Base-by-base conservation (phyloP, 352 stramenopile genomes). In the Peronosclerospora sorghi region DNA sequence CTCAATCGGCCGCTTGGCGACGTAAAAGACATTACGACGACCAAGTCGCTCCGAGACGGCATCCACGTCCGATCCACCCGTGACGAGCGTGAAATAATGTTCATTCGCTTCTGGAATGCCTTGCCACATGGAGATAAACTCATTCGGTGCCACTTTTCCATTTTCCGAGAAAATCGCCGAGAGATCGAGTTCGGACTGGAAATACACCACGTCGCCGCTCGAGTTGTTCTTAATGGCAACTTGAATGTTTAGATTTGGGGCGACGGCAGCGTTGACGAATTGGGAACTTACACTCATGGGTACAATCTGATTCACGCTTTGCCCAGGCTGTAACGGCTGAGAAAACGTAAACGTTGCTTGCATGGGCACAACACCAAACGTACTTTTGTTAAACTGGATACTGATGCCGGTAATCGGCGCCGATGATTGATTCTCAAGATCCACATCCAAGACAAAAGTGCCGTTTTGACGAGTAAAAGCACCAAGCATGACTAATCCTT, bases 361-460 rank as follows among this genome's bases (percentile, higher is more conserved):
- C 56, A 87, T 73, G 5, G 94, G 94, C 35, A 89, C 86, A 10
- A 98, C 75, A 27, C 94, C 93, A 62, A 98, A 98, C 21, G 90
- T 94, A 59, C 94, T 97, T 73, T 98, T 98, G 76, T 98, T 98
- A 24, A 98, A 72, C 62, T 98, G 94, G 45, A 98, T 93, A 24
- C 93, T 94, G 21, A 98, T 64, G 8, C 76, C 72, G 1, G 58
- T 47, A 46, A 98, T 86, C 45, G 88, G 75, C 18, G 95, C 65
- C 18, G 84, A 56, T 15, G 80, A 85, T 51, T 91, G 87, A 62
- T 97, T 97, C 57, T 96, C 71, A 32, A 71, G 77, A 40, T 88
- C 72, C 13, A 87, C 58, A 17, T 91, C 79, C 30, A 91, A 45
- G 39, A 83, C 56, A 29, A 91, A 91, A 20, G 61, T 68, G 35